Conservation (phyloP, 345 rosid genomes). For the Sisymbrium altissimum region DNA sequence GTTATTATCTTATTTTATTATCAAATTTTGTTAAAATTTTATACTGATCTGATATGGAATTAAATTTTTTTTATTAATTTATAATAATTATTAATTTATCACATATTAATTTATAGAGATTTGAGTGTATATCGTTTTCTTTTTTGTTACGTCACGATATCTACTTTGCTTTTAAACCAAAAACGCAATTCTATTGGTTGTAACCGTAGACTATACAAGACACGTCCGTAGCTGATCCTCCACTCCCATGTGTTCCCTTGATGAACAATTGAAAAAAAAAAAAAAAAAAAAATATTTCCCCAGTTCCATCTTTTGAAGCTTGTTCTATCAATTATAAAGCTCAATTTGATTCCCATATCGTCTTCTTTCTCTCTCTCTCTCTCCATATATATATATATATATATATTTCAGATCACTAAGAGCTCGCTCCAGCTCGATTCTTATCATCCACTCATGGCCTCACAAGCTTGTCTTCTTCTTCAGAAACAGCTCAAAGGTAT, state of each 20-base stretch:
- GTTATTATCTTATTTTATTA: too few relatives aligned
- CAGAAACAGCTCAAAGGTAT: slow-evolving; percentile 91
- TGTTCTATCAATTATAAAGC: slow-evolving; percentile 22
- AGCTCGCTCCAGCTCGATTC: slow-evolving; percentile 18
- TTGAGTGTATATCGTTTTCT: too few relatives aligned
- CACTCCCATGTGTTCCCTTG: slow-evolving; percentile 20
- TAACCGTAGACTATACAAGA: not conserved
- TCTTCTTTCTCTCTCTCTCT: slow-evolving; percentile 1
- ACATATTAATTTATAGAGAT: too few relatives aligned
- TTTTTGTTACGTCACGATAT: too few relatives aligned
- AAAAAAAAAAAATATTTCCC: not conserved
- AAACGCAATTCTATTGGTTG: slow-evolving; percentile 2
- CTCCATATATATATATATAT: too few relatives aligned
- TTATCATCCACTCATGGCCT: too few relatives aligned
- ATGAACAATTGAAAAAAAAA: slow-evolving; percentile 4
- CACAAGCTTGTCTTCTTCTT: slow-evolving; percentile 88
- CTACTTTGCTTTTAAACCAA: not conserved
- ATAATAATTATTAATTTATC: too few relatives aligned
- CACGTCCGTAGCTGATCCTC: slow-evolving; percentile 15
- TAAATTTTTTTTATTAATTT: too few relatives aligned
- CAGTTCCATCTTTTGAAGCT: slow-evolving; percentile 21
- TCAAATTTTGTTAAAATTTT: too few relatives aligned
- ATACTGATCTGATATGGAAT: too few relatives aligned
- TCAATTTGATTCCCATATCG: slow-evolving; percentile 2
- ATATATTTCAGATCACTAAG: not conserved